A percentile compares a stretch with the other conserved stretches of the same genome.
phyloP scores from a whole-genome alignment of 805 yeast species.

The Cyberlindnera americana region DNA sequence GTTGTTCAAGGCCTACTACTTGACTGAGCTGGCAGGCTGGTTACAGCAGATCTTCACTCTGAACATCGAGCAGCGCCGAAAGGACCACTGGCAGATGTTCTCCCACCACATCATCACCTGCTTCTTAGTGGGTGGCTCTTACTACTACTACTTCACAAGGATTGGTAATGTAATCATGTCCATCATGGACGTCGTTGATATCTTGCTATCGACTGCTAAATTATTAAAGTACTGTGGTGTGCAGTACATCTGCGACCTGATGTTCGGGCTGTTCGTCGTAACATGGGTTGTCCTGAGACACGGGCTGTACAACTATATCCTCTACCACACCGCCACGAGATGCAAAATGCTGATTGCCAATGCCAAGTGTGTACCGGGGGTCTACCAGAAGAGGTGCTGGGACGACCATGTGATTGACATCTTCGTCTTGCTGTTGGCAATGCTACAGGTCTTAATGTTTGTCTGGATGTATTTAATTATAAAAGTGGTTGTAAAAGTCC shows the following conservation, averaged over 20 bases:
- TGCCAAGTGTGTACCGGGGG: conserved; percentile 37
- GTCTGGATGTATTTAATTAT: conserved; percentile 75
- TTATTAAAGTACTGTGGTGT: conserved; percentile 70
- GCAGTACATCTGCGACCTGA: conserved; percentile 55
- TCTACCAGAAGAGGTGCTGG: conserved; percentile 45
- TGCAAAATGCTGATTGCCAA: conserved; percentile 43
- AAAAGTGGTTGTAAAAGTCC: conserved; percentile 65
- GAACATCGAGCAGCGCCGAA: conserved; percentile 73
- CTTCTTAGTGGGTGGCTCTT: conserved; percentile 64
- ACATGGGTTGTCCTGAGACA: conserved; percentile 75
- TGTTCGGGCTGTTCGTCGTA: conserved; percentile 63
- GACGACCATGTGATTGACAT: conserved; percentile 38
- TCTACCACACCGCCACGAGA: conserved; percentile 53
- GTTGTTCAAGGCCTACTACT: conserved; percentile 62
- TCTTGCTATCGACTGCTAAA: conserved; percentile 68
- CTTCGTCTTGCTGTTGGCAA: conserved; percentile 55
- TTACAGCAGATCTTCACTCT: conserved; percentile 73
- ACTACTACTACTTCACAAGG: conserved; percentile 65
- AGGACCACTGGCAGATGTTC: conserved; percentile 85
- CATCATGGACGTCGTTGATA: conserved; percentile 83
- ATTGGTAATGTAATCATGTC: conserved; percentile 76
- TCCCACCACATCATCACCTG: conserved; percentile 83
- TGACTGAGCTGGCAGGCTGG: conserved; percentile 75
- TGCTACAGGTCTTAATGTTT: conserved; percentile 60
- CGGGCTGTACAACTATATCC: conserved; percentile 63